Evolutionary conservation across 495 filamentous ascomycete genomes (phyloP), one percentile per base, ranked within the genome.

Genomic region (Aspergillus baeticus): DNA sequence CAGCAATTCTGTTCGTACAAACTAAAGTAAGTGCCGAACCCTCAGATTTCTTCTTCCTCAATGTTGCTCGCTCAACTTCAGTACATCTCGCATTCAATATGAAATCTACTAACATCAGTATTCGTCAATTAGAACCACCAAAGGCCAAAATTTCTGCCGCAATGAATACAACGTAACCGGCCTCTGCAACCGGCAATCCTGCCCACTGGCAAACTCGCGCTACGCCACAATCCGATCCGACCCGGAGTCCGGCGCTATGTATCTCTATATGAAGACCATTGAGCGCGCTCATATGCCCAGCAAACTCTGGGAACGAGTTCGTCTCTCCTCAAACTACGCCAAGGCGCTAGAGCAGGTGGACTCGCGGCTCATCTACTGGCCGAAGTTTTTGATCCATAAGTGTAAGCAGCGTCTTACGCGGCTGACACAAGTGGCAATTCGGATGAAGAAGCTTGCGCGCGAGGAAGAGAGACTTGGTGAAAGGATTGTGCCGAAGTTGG

Each of bases 1-100:
- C 86, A 97, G 73, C 90, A 96, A 72, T 96, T 97, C 69, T 98
- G 94, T 75, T 86, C 90, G 44, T 98, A 92, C 77, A 98, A 97
- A 64, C 79, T 98, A 58, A 98, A 98, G 89, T 94, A 75, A 69
- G 81, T 74, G 36, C 23, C 17, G 39, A 15, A 22, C 37, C 47
- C 10, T 15, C 22, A 13, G 35, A 43, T 10, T 51, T 43, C 39
- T 26, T 44, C 51, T 49, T 38, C 48, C 20, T 45, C 41, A 54
- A 46, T 20, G n/a, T 36, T 7, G 18, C 37, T 34, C 17, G 18
- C 37, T 34, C 17, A 36, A 49, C 31, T 45, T 45, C 5, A 8
- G 23, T 8, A n/a, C 1, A 26, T n/a, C 21, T 6, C 15, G 10
- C 23, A 38, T 5, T 37, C 52, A 54, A 45, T 36, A 43, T 44